phyloP scores from a whole-genome alignment of 306 rosid species.

The Casuarina equisetifolia region DNA sequence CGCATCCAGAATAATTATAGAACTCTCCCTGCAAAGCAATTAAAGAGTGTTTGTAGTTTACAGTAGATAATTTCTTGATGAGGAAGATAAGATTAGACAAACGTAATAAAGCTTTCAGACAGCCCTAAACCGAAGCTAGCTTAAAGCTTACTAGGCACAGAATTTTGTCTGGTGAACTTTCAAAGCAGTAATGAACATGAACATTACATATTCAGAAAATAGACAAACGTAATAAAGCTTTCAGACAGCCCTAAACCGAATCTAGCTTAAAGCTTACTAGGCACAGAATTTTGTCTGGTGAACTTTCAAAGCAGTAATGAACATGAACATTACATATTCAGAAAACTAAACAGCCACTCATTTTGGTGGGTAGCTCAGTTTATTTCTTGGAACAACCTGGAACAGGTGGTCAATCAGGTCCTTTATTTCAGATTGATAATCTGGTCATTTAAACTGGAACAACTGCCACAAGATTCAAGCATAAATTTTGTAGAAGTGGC shows the following conservation, averaged over 20 bases:
- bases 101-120: constrained; percentile 17
- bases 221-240: constrained; percentile 19
- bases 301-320: neutral
- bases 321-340: neutral
- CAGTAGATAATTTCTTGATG: neutral
- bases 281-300: neutral
- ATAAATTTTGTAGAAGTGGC: neutral
- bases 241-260: constrained; percentile 1
- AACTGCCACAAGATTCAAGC: neutral
- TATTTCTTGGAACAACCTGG: neutral
- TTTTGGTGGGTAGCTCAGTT: neutral
- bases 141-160: neutral
- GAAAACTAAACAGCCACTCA: neutral
- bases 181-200: neutral
- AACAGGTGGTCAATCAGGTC: neutral
- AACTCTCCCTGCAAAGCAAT: constrained; percentile 73
- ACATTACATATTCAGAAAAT: neutral
- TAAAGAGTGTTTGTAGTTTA: constrained; percentile 20
- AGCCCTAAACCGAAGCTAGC: neutral
- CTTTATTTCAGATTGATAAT: neutral
- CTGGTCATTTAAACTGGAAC: neutral
- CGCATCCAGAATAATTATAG: constrained; percentile 98
- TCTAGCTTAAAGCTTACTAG: neutral
- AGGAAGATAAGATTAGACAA: constrained; percentile 17
- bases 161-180: neutral